Evolutionary conservation across 768 basidiomycete genomes (phyloP), one percentile per base, ranked within the genome.

Genomic region (Lanmaoa rubissima): DNA sequence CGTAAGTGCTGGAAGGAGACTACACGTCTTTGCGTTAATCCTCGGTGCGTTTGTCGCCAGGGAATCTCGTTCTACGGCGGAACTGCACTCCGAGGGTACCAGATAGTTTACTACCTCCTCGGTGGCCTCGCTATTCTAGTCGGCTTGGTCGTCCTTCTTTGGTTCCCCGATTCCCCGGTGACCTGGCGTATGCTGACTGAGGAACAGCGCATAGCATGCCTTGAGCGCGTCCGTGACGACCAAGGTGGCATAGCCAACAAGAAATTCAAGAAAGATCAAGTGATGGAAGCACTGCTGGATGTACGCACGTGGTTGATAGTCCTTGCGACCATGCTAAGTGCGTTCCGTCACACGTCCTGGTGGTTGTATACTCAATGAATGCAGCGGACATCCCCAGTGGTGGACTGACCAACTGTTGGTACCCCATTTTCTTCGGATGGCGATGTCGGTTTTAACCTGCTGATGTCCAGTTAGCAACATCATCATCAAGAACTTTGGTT

Each of bases 211-310:
- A 64, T 42, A 16, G 45, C 76, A 19, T 74, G 68, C 2, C 65
- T 78, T 10, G 76, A 79, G 59, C 75, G 75, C 14, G 73, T 77
- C 11, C 72, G 73, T 5, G 69, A 74, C 48, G 75, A 76, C 47
- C 67, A 69, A 69, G 42, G 31, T 24, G 54, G 41, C 34, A 46
- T 44, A 26, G 44, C 24, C 16, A 48, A 42, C 5, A 51, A 54
- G 48, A 40, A 39, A 38, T 54, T 55, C 19, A 55, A 49, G 26
- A 31, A 21, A 19, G 39, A 51, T 16, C 39, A 51, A 54, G 43
- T 55, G 17, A 44, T 36, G 9, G 44, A 53, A 52, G 65, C 68
- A 1, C 47, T 69, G n/a, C 28, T 44, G 19, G 65, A 74, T 48
- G 51, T 59, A 14, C 66, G 64, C 39, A 70, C 66, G 7, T 74